Base-by-base conservation (phyloP, 768 basidiomycete genomes). In the Trametes coccinea region DNA sequence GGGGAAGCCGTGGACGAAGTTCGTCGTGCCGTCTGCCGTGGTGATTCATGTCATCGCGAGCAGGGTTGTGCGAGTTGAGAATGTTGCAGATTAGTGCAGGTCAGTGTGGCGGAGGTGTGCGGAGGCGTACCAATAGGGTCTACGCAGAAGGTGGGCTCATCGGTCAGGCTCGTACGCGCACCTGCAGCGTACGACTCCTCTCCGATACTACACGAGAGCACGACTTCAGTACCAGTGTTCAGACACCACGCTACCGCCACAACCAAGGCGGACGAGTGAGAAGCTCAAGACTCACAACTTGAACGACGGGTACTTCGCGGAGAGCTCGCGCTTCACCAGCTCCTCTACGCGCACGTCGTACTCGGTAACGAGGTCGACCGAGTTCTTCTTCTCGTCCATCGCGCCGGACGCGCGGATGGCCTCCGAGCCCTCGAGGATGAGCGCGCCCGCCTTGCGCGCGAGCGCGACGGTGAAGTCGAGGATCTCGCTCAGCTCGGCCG, bases 321-420 rank as follows among this genome's bases (percentile, higher is more conserved):
- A 77, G 56, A 96, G 83, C 70, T 87, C 83, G 31, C 78, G 70
- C 75, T 86, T 87, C 53, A 97, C 92, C 48, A 94, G 77, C 62
- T 91, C 87, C 74, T 97, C 95, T 10, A 97, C 95, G 47, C 82
- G 85, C 40, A 95, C 88, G 73, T 98, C 95, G 69, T 92, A 97
- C 75, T 95, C 90, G 0, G 95, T 98, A 29, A 98, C 95, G 34
- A 98, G 79, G 76, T 97, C 95, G 22, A 95, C 93, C 2, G 93
- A 84, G 71, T 95, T 97, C 76, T 92, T 93, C 83, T 97, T 98
- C 78, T 91, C 88, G 63, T 82, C 83, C 39, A 90, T 78, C 60
- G 67, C 64, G 67, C 81, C 78, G 0, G 82, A 78, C 16, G 82
- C 78, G 52, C 78, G 86, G 70, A 92, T 94, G 57, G 82, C 93